Percentiles rank a stretch among this genome's conserved stretches.
Evolutionary conservation across 306 rosid genomes (phyloP).

Genomic region (Carpinus fangiana): DNA sequence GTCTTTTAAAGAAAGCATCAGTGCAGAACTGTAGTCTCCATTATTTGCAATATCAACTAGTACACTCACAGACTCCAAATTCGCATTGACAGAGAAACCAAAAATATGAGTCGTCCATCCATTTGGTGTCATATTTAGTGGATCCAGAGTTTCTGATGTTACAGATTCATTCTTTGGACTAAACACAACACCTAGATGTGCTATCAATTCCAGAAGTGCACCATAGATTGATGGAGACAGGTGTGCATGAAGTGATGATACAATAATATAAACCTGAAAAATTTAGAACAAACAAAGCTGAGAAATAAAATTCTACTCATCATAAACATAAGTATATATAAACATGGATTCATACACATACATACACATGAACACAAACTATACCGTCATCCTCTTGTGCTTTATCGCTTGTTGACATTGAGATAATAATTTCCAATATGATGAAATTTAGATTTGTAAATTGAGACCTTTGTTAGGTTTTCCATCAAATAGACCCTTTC

Average conservation of each 20-base stretch:
- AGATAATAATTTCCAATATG: no score
- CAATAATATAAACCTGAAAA: slow-evolving; percentile 59
- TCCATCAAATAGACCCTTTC: no score
- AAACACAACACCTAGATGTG: slow-evolving; percentile 31
- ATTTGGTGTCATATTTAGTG: slow-evolving; percentile 27
- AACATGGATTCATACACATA: neutral
- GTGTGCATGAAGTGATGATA: slow-evolving; percentile 53
- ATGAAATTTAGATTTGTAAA: no score
- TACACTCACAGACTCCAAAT: slow-evolving; percentile 49
- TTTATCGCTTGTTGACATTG: no score
- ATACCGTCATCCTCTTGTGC: no score
- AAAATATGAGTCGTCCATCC: slow-evolving; percentile 35
- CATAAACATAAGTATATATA: neutral
- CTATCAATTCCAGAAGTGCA: slow-evolving; percentile 51
- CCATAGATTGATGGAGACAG: slow-evolving; percentile 70
- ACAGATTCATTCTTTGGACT: slow-evolving; percentile 35
- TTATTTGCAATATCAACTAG: slow-evolving; percentile 63
- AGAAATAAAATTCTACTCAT: neutral
- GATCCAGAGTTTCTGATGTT: slow-evolving; percentile 28
- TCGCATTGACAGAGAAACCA: slow-evolving; percentile 46
- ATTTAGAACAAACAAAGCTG: slow-evolving; percentile 28
- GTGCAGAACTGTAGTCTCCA: slow-evolving; percentile 48
- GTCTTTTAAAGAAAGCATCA: slow-evolving; percentile 52
- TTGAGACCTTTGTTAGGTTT: no score
- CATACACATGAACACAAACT: neutral